Evolutionary conservation across 2,329 filamentous ascomycete genomes (phyloP).

Genomic region (Pestalotiopsis sp.): DNA sequence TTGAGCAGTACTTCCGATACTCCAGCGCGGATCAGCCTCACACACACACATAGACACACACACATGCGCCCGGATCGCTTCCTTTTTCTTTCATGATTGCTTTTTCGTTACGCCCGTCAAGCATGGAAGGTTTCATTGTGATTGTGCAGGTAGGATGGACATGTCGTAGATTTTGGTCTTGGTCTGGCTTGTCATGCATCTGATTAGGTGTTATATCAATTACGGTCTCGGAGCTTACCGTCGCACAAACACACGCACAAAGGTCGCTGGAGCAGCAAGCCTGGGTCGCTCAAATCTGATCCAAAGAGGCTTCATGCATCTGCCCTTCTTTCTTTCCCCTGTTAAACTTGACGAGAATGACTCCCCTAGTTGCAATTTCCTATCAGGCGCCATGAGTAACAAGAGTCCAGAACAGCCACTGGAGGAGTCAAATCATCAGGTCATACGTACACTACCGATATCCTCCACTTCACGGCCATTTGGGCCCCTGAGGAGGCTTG

Average conservation of each 20-base stretch:
- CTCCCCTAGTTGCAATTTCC: background rate
- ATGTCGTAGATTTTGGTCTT: background rate
- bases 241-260: background rate
- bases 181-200: background rate
- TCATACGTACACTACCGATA: background rate
- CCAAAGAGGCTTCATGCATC: background rate
- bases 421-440: background rate
- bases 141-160: background rate
- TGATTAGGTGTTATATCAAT: background rate
- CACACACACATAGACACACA: background rate
- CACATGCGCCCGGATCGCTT: background rate
- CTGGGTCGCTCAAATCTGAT: background rate
- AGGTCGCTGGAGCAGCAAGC: background rate
- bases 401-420: background rate
- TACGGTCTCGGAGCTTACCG: background rate
- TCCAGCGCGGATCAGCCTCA: conserved; percentile 6
- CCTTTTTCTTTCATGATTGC: background rate
- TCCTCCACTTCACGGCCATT: background rate
- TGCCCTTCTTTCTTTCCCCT: background rate
- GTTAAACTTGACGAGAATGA: background rate
- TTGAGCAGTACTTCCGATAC: conserved; percentile 5
- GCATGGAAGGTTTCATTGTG: conserved; percentile 11
- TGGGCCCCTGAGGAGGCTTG: background rate
- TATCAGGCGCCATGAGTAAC: background rate
- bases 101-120: conserved; percentile 11